Evolutionary conservation across 495 filamentous ascomycete genomes (phyloP).

Genomic region (Sphaerosporella brunnea): DNA sequence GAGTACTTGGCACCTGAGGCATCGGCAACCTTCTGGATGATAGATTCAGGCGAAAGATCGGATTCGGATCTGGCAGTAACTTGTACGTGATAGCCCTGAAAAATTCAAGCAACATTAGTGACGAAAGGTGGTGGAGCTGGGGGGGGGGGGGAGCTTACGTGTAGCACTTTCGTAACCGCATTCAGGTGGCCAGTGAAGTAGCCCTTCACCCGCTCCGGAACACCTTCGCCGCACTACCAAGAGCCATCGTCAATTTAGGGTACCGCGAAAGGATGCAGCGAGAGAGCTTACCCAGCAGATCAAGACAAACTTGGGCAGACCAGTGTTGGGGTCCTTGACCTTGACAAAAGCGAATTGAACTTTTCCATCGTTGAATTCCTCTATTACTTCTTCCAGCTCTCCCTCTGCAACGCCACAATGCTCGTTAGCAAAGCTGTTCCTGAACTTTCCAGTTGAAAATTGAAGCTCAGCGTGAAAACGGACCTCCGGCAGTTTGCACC

Average conservation of each 20-base stretch:
- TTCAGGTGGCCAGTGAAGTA: constrained; percentile 92
- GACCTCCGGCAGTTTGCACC: constrained; percentile 79
- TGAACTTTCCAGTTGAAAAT: too few species aligned
- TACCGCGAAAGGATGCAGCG: neutral
- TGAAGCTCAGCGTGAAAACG: constrained; percentile 14
- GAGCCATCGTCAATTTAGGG: constrained; percentile 1
- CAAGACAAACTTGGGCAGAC: constrained; percentile 77
- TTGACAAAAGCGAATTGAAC: constrained; percentile 95
- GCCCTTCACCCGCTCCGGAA: constrained; percentile 93
- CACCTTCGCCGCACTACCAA: constrained; percentile 67
- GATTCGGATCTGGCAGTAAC: constrained; percentile 80
- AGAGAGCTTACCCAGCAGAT: constrained; percentile 54
- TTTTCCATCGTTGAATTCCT: constrained; percentile 91
- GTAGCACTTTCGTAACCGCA: constrained; percentile 73
- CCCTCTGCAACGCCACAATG: constrained; percentile 44
- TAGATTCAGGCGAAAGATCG: constrained; percentile 70
- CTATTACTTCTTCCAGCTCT: constrained; percentile 82
- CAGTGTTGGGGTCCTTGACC: constrained; percentile 84
- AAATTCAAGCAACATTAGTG: neutral
- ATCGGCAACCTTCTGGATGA: constrained; percentile 88
- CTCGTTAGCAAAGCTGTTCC: constrained; percentile 2
- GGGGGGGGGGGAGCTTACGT: constrained; percentile 35
- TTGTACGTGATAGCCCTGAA: constrained; percentile 85
- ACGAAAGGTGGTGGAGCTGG: neutral
- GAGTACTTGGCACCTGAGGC: constrained; percentile 91